Evolutionary conservation across 2,329 filamentous ascomycete species (phyloP), one percentile per base, ranked within the genome.

Genomic region (Fusarium pseudocircinatum): DNA sequence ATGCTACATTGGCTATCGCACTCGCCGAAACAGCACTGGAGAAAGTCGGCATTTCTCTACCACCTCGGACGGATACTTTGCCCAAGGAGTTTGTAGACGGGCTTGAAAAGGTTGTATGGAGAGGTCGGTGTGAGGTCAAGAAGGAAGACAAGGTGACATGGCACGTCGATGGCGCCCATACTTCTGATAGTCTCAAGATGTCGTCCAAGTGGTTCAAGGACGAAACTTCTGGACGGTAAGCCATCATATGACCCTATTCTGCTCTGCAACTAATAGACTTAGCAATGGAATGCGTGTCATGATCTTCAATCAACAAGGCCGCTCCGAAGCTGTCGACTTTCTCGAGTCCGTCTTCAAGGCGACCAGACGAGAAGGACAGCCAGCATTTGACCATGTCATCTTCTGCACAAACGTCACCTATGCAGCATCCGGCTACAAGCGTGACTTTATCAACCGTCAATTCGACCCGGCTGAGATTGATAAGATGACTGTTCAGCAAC

Each of bases 91-190:
- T 98, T 78, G 84, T 90, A 30, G 85, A 88, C 20, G 96, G 95
- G 0, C 84, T 99, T 4, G 91, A 96, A 79, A 83, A 89, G 75
- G 92, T 94, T 6, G 89, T 90, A 6, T 93, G 95, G 84, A 89
- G 94, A 44, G 96, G 96, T 8, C 88, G 96, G 50, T 98, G 95
- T 79, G 89, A 92, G 73, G 83, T 87, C 44, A 89, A 87, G 76
- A 74, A 82, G 7, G 88, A 90, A 69, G 85, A 84, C 6, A 78
- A 79, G 5, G 84, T 97, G 10, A 87, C 86, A 22, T 99, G 96
- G 95, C 93, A 95, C 78, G 89, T 99, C 26, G 96, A 99, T 79
- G 95, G 96, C 14, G 96, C 95, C 6, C 96, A 99, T 82, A 99
- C 96, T 0, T 87, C 93, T 7, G 96, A 98, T 79, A 98, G 95